phyloP scores from a whole-genome alignment of 352 stramenopile species.

The Pythium phragmiticola region DNA sequence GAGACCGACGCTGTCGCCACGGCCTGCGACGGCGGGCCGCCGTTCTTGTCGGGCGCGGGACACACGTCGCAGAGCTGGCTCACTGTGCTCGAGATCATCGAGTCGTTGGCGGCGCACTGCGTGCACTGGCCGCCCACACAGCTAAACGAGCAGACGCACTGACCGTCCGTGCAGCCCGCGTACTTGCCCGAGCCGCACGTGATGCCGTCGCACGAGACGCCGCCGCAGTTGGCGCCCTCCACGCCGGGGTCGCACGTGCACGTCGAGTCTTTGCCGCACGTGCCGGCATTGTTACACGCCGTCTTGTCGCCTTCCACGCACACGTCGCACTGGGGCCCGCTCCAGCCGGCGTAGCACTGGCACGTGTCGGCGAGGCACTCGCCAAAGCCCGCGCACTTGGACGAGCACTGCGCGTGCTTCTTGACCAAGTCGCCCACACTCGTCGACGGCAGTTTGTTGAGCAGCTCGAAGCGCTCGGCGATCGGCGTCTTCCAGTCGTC shows the following conservation, averaged over 20 bases:
- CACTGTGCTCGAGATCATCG: conserved; percentile 3
- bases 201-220: conserved; percentile 47
- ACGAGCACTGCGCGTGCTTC: conserved; percentile 39
- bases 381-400: conserved; percentile 45
- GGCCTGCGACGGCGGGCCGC: not conserved
- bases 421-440: conserved; percentile 41
- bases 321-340: conserved; percentile 62
- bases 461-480: conserved; percentile 50
- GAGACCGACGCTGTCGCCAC: not conserved
- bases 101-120: conserved; percentile 41
- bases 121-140: conserved; percentile 46
- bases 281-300: conserved; percentile 52
- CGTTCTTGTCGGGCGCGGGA: conserved; percentile 17
- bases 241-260: conserved; percentile 50
- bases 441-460: conserved; percentile 40
- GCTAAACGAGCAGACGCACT: conserved; percentile 57
- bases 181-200: conserved; percentile 46
- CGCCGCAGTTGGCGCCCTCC: conserved; percentile 53
- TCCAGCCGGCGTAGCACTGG: conserved; percentile 62
- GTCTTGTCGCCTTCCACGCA: conserved; percentile 46
- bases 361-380: conserved; percentile 47
- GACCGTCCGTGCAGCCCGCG: conserved; percentile 51
- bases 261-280: conserved; percentile 58
- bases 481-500: conserved; percentile 73
- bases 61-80: conserved; percentile 15